Percentiles rank a stretch among this genome's conserved stretches.
These are phyloP conservation scores for Akanthomyces muscarius DNA, from an alignment of 2,329 filamentous ascomycete genomes.

Conservation along the genomic window DNA sequence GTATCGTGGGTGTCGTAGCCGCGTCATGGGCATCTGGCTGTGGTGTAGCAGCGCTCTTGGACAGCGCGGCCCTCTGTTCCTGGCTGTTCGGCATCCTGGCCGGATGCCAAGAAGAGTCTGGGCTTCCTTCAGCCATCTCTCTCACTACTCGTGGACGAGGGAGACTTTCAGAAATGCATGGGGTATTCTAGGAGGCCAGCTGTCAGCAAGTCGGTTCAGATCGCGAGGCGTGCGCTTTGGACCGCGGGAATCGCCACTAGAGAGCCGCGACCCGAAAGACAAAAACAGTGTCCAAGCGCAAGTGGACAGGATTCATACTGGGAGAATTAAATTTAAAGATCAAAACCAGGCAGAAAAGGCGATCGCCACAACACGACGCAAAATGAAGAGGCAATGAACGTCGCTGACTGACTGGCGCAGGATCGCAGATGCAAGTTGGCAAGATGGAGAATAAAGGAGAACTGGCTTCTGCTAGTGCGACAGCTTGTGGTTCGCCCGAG, in stretches of 20 bases:
- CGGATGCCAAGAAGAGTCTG: constrained; percentile 38
- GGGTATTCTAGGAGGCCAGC: constrained; percentile 12
- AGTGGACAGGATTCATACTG: not conserved
- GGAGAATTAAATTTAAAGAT: not conserved
- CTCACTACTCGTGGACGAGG: constrained; percentile 20
- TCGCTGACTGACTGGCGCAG: constrained; percentile 14
- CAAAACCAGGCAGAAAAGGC: not conserved
- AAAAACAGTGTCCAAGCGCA: not conserved
- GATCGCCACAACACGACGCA: constrained; percentile 4
- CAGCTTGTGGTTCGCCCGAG: constrained; percentile 3
- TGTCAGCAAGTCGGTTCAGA: constrained; percentile 2
- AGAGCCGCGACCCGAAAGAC: not conserved
- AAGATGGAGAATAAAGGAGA: constrained; percentile 18
- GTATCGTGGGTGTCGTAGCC: constrained; percentile 2
- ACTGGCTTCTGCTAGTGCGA: constrained; percentile 9
- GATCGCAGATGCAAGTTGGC: constrained; percentile 15
- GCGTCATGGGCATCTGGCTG: not conserved
- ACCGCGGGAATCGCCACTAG: constrained; percentile 3
- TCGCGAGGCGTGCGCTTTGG: not conserved
- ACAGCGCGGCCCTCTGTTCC: constrained; percentile 6
- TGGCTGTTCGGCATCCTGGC: constrained; percentile 36
- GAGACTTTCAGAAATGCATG: constrained; percentile 13
- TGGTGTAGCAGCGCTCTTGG: not conserved
- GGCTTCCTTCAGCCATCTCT: constrained; percentile 36
- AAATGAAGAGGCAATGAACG: not conserved